A percentile compares a stretch with the other conserved stretches of the same genome.
phyloP scores from a whole-genome alignment of 139 green algal genomes.

The Haematococcus lacustris region DNA sequence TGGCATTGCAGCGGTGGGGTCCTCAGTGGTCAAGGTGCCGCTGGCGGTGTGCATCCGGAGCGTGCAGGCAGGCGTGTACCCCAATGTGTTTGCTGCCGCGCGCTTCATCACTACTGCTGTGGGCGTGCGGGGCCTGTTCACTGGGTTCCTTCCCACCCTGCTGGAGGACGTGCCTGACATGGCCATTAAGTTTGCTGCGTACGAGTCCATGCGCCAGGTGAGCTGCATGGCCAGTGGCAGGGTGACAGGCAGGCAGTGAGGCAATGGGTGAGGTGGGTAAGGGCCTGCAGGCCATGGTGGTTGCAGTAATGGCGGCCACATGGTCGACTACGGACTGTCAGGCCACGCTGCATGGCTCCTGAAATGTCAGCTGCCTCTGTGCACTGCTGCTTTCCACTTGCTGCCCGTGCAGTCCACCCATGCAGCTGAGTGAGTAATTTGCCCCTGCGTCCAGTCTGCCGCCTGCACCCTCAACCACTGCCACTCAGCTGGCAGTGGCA shows the following conservation, averaged over 20 bases:
- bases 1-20: constrained; percentile 63
- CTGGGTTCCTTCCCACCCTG: constrained; percentile 68
- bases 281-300: background rate
- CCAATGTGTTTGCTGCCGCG: constrained; percentile 58
- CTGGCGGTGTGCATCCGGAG: constrained; percentile 78
- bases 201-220: constrained; percentile 58
- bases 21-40: constrained; percentile 71
- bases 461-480: background rate
- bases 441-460: background rate
- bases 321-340: background rate
- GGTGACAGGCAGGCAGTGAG: background rate
- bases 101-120: constrained; percentile 48
- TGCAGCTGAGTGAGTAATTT: too few species aligned
- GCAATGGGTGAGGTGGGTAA: background rate
- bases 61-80: constrained; percentile 76
- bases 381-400: background rate
- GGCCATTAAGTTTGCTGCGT: constrained; percentile 82
- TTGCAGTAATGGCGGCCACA: background rate
- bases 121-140: constrained; percentile 67
- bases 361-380: background rate
- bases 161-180: constrained; percentile 86
- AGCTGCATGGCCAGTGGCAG: background rate
- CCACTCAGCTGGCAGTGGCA: background rate
- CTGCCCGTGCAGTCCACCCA: too few species aligned
- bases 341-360: background rate